Evolutionary conservation across 352 stramenopile genomes (phyloP).

Genomic region (Pythium periplocum): DNA sequence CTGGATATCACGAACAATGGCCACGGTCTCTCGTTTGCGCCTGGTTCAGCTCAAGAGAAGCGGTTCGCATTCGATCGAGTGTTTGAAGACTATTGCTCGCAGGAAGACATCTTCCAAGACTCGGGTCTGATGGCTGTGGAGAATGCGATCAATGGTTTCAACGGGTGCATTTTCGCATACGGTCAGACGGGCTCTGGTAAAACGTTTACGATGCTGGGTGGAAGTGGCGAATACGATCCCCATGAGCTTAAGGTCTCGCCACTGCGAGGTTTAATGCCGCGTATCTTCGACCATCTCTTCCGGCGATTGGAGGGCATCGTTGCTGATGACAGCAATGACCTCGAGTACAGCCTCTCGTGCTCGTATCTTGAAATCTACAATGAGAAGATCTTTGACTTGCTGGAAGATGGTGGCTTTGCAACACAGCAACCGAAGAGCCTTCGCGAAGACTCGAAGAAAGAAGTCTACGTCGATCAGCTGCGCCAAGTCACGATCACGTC

Average conservation of each 20-base stretch:
- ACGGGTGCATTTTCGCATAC: slow-evolving; percentile 89
- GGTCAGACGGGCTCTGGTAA: slow-evolving; percentile 87
- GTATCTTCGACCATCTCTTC: slow-evolving; percentile 85
- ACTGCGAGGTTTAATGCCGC: slow-evolving; percentile 69
- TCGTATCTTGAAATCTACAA: slow-evolving; percentile 92
- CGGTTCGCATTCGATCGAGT: slow-evolving; percentile 83
- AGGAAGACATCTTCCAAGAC: slow-evolving; percentile 80
- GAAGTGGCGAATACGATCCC: slow-evolving; percentile 13
- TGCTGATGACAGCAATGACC: slow-evolving; percentile 32
- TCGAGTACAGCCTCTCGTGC: slow-evolving; percentile 63
- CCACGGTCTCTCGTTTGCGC: slow-evolving; percentile 55
- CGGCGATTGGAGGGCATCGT: slow-evolving; percentile 37
- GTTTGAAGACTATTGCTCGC: slow-evolving; percentile 56
- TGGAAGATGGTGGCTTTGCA: slow-evolving; percentile 50
- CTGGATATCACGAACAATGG: slow-evolving; percentile 54
- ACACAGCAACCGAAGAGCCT: slow-evolving; percentile 56
- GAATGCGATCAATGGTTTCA: slow-evolving; percentile 81
- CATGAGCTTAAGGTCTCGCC: slow-evolving; percentile 46
- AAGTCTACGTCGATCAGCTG: slow-evolving; percentile 80
- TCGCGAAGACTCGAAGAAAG: slow-evolving; percentile 69
- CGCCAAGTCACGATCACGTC: slow-evolving; percentile 57
- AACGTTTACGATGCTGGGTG: slow-evolving; percentile 86
- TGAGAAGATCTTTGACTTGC: slow-evolving; percentile 84
- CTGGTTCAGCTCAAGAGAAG: slow-evolving; percentile 62
- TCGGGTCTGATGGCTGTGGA: slow-evolving; percentile 71